Base-by-base conservation (phyloP, 106 monocot genomes). In the Posidonia australis region DNA sequence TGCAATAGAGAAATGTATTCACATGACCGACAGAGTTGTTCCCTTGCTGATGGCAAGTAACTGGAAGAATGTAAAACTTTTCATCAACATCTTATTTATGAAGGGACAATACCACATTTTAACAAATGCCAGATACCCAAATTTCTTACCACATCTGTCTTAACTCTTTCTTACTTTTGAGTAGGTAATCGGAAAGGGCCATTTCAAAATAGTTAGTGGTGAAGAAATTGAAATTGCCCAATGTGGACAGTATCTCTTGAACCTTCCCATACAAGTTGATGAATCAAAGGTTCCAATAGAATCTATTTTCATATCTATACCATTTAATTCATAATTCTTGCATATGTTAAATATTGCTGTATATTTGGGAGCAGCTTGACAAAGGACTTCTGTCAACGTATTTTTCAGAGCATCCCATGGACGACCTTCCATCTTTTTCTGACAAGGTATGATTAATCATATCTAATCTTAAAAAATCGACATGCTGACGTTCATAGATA, bases 131-230 rank as follows among this genome's bases (percentile, higher is more conserved):
- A n/a, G n/a, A n/a, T n/a, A n/a, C n/a, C n/a, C n/a, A n/a, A n/a
- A n/a, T n/a, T n/a, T n/a, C n/a, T n/a, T n/a, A n/a, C n/a, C n/a
- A n/a, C n/a, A n/a, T n/a, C n/a, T n/a, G n/a, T n/a, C n/a, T n/a
- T n/a, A n/a, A n/a, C n/a, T 1, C 48, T 48, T 31, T 20, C 9
- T 10, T 45, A 14, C 20, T 6, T 27, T 52, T 72, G 10, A 30
- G 3, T 67, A 93, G 93, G 41, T 89, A 56, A 82, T 88, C 83
- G 85, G 89, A 55, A 86, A 93, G 68, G 83, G 89, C 73, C 89
- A 93, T 67, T 93, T 93, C 73, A 93, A 83, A 58, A 68, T 86
- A 68, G 68, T 89, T 41, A 81, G 72, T 5, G 81, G 89, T 61
- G 79, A 83, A 58, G 93, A 93, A 61, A 63, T 81, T 66, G 81